Conservation (phyloP, 2,329 filamentous ascomycete genomes). For the Canariomyces notabilis region DNA sequence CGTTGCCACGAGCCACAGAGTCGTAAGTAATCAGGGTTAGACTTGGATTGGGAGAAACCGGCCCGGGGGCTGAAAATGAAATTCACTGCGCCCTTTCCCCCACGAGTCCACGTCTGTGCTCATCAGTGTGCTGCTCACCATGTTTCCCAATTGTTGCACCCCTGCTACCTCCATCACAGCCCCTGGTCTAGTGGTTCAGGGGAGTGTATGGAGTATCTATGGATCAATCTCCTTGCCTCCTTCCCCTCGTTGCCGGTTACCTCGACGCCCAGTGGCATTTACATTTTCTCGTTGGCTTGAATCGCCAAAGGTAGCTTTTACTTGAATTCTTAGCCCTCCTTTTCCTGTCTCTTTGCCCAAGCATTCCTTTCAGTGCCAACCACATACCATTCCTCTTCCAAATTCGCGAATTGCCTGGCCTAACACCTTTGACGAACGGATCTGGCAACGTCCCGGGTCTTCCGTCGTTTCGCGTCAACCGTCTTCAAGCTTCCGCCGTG, state of each 20-base stretch:
- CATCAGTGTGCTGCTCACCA: neutral
- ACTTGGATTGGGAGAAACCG: neutral
- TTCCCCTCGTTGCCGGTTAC: neutral
- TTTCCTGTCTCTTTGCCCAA: slow-evolving; percentile 2
- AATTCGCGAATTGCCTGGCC: no score
- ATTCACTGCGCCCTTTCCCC: neutral
- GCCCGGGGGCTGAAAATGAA: neutral
- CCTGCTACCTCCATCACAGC: neutral
- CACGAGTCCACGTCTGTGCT: neutral
- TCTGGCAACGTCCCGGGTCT: neutral
- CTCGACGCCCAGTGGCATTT: neutral
- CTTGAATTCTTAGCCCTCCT: neutral
- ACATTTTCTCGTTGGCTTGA: slow-evolving; percentile 8
- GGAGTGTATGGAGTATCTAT: slow-evolving; percentile 8
- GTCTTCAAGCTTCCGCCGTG: no score
- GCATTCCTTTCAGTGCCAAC: neutral
- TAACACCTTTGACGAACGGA: neutral
- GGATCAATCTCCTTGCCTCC: neutral
- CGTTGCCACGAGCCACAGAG: neutral
- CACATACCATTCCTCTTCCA: neutral
- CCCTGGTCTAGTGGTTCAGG: slow-evolving; percentile 3
- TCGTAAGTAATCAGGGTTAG: slow-evolving; percentile 4
- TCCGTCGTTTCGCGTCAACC: slow-evolving; percentile 1
- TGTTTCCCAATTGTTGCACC: neutral
- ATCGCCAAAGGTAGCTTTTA: no score